Evolutionary conservation across 441 rosid genomes (phyloP), one percentile per base, ranked within the genome.

Genomic region (Croton laevigatus): DNA sequence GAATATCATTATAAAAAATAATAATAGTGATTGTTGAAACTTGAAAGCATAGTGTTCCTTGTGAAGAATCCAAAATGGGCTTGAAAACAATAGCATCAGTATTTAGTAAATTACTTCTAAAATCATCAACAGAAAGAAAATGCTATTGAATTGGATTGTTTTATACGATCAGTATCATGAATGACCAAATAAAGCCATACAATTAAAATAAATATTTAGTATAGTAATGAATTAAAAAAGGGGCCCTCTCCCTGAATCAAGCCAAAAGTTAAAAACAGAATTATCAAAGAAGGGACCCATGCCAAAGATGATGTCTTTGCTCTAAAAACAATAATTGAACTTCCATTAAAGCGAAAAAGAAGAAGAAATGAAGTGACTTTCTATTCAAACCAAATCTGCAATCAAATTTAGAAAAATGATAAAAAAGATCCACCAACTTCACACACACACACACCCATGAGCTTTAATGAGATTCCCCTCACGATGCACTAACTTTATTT

Each of bases 361-460:
- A 10, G 42, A 67, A 37, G 38, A 7, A 66, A 55, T 34, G 78
- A 71, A 72, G 61, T 23, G 81, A 75, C 77, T 66, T 59, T 71
- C 51, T 27, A 54, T 70, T 71, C 71, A 54, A 53, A 64, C 59
- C 68, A 65, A 68, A 68, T 68, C 69, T 42, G 64, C 19, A 20
- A 71, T 34, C 68, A 44, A 20, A 14, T 65, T 54, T 34, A 1
- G 45, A 54, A 62, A 67, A 67, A 19, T 27, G 62, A 59, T 13
- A 62, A 10, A 64, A 52, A 73, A 8, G 27, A 57, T 58, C 57
- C 57, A 40, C 10, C 44, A 40, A 40, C 44, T 40, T 6, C 8
- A 79, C 76, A 74, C 81, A 81, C 80, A 70, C 78, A 60, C 54
- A 27, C 32, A 27, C 8, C 38, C 67, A 51, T 7, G 44, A 71